Base-by-base conservation (phyloP, 2,329 filamentous ascomycete species). In the Fusarium globosum region DNA sequence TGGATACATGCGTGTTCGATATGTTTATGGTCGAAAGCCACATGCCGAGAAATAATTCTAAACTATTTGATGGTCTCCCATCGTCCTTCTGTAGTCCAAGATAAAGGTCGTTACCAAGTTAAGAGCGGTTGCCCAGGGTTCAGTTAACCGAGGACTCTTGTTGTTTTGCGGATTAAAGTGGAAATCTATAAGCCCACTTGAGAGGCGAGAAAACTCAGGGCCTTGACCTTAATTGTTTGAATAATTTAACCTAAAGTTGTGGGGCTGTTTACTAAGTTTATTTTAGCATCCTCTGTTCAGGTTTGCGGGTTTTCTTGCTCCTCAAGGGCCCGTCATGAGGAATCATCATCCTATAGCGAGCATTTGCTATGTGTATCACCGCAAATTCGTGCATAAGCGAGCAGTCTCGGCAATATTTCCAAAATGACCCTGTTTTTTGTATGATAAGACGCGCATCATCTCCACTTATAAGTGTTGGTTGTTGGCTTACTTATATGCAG, bases 1-100 rank as follows among this genome's bases (percentile, higher is more conserved):
- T 43, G 33, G 52, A 6, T 70, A 68, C 20, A 64, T 70, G 59
- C 57, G 49, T 16, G 43, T 70, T 46, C 59, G 64, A 30, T 70
- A 64, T 52, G 59, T 70, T 14, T 64, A 51, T 30, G 65, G 48
- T 9, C 39, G 16, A 0, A 65, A 69, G 45, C 43, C 56, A 9
- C 12, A 33, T 10, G 6, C 2, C 6, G 23, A 53, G 14, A 21
- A n/a, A 16, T 28, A 33, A 28, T 6, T 49, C 15, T 33, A 13
- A 3, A 4, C 20, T 21, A 8, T 5, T 3, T 0, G 7, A 11
- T 15, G 11, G 26, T 15, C 0, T 21, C 18, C 3, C 18, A 21
- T 11, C 2, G 21, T 21, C 6, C 3, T 14, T 6, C 9, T 15
- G 6, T 15, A 15, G 26, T 28, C 26, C 9, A 1, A 48, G 20